Percentiles rank a stretch among this genome's conserved stretches.
Conservation (phyloP, 2,329 filamentous ascomycete species). For the Epichloe brachyelytri region DNA sequence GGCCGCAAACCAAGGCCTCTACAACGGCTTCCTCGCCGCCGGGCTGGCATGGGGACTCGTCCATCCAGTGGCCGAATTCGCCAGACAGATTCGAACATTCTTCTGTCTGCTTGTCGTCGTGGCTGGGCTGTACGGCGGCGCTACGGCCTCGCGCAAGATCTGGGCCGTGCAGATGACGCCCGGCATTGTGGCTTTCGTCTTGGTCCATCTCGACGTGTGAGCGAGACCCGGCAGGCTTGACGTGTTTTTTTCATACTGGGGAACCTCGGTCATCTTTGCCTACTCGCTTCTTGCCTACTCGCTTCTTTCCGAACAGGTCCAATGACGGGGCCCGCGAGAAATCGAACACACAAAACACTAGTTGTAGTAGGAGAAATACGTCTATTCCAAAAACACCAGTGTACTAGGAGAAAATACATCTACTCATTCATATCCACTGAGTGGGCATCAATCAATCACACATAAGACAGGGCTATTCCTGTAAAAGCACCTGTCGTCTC, state of each 20-base stretch:
- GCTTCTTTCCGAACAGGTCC: too few relatives aligned
- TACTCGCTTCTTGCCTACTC: too few relatives aligned
- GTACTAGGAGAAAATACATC: too few relatives aligned
- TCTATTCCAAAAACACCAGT: too few relatives aligned
- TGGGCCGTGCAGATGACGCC: conserved; percentile 28
- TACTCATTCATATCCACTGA: too few relatives aligned
- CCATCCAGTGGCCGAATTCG: conserved; percentile 30
- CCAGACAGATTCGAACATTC: conserved; percentile 31
- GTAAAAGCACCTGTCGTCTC: neutral
- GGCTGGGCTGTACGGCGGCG: conserved; percentile 32
- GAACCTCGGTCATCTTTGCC: too few relatives aligned
- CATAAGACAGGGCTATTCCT: neutral
- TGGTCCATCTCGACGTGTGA: conserved; percentile 10
- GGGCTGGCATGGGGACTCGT: conserved; percentile 34
- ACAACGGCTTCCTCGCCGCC: conserved; percentile 40
- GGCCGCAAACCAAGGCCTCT: conserved; percentile 38
- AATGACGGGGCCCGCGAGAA: too few relatives aligned
- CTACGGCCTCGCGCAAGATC: conserved; percentile 28
- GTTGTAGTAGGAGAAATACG: too few relatives aligned
- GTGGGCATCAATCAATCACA: neutral
- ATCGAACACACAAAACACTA: too few relatives aligned
- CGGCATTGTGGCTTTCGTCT: conserved; percentile 6
- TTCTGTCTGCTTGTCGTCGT: conserved; percentile 32
- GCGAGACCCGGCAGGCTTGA: too few relatives aligned
- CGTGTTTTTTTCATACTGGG: too few relatives aligned